Base-by-base conservation (phyloP, 2,329 filamentous ascomycete genomes). In the Cercospora canescens region DNA sequence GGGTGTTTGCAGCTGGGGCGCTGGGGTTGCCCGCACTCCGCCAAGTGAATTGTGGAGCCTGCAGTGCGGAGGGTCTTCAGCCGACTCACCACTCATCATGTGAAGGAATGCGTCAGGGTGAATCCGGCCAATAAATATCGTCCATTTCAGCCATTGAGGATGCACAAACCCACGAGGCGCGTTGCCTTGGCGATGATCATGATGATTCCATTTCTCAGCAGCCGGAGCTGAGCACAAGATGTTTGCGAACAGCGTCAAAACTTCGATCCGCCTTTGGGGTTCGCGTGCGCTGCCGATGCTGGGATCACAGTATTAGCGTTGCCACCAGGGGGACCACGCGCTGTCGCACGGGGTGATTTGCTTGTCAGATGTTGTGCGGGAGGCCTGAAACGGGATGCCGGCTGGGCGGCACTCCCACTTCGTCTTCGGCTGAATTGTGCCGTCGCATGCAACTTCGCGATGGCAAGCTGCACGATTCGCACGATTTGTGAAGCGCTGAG, bases 391-490 rank as follows among this genome's bases (percentile, higher is more conserved):
- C 60, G 30, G 60, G 12, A 55, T 54, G 32, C 60, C 60, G 60
- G 34, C 56, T 48, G 56, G 45, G 21, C 21, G 32, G 24, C n/a
- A 52, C 45, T 34, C n/a, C 8, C 30, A 56, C 30, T 14, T 56
- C 5, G 52, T 16, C 24, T 14, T 55, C 60, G 30, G 60, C 45
- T 54, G 45, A 39, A 41, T 5, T 6, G 39, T 28, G 32, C 60
- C 32, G 37, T 18, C 30, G 41, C 39, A 52, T 61, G 59, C 59
- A 55, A 62, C 48, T 54, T 41, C 45, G 48, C 60, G 48, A 54
- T 62, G 59, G 60, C 60, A 62, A 54, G 48, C 48, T 62, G 48
- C 34, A 39, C 34, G 18, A 62, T 54, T 52, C 45, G 41, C 30
- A 52, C 28, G 28, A 28, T 35, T 35, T 21, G 9, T 24, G 14